phyloP scores from a whole-genome alignment of 441 rosid genomes.

The Corymbia citriodora region DNA sequence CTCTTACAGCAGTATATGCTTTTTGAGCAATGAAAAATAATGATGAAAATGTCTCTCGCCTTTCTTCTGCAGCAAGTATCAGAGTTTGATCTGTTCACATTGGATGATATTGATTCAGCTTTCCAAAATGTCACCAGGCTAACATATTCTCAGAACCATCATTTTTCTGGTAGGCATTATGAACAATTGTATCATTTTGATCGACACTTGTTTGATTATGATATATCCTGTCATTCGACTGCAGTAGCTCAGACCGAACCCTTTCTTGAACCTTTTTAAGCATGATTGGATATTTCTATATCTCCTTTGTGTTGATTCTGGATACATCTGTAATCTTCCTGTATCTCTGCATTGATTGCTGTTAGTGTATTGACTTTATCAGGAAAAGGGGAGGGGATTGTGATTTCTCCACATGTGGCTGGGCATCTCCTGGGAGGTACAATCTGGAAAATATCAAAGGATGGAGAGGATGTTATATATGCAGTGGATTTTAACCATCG shows the following conservation, averaged over 20 bases:
- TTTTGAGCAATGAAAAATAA: background rate
- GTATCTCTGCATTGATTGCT: background rate
- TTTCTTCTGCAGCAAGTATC: slow-evolving; percentile 73
- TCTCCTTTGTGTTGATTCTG: background rate
- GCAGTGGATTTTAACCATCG: slow-evolving; percentile 98
- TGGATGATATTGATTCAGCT: slow-evolving; percentile 91
- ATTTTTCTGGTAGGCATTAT: slow-evolving; percentile 61
- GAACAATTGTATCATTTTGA: background rate
- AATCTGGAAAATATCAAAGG: slow-evolving; percentile 94
- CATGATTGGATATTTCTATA: background rate
- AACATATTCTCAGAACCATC: slow-evolving; percentile 82
- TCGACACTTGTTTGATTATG: background rate
- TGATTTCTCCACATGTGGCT: slow-evolving; percentile 89
- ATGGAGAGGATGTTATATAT: slow-evolving; percentile 94
- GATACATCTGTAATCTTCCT: background rate
- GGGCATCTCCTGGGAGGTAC: slow-evolving; percentile 98
- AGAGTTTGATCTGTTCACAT: slow-evolving; percentile 83
- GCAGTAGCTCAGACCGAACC: background rate
- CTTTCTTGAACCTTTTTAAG: background rate
- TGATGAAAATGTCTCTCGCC: background rate
- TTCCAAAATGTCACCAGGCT: slow-evolving; percentile 85
- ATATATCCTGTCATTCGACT: background rate
- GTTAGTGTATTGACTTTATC: background rate
- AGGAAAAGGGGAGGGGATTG: slow-evolving; percentile 98
- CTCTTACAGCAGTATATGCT: background rate